Base-by-base conservation (phyloP, 805 yeast species). In the Wickerhamiella qilinensis region DNA sequence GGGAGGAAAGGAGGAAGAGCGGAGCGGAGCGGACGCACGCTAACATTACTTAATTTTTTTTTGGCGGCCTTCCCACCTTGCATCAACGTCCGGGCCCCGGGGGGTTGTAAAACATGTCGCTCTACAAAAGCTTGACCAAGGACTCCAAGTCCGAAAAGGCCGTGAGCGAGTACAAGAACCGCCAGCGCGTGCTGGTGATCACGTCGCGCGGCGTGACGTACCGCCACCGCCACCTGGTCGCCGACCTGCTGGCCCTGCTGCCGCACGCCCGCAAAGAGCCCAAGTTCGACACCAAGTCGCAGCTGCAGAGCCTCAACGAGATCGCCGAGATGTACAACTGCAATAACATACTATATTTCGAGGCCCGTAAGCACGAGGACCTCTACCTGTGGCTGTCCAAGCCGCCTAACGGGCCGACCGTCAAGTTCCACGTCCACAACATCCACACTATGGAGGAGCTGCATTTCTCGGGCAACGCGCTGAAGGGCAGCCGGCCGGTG, bases 191-290 rank as follows among this genome's bases (percentile, higher is more conserved):
- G 30, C 65, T 91, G 43, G 68, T 91, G 42, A 80, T 88, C 52
- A 80, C 96, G 3, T 85, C 96, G 30, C 74, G 98, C 58, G 98
- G 98, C 48, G 81, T 88, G 41, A 85, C 94, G 21, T 84, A 42
- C 43, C 78, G 98, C 64, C 97, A 91, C 56, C 85, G 98, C 55
- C 97, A 91, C 61, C 64, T 91, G 53, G 83, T 91, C 46, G 70
- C 72, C 48, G 97, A 91, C 62, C 63, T 91, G 45, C 64, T 74
- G 47, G 61, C 73, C 18, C 65, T 91, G 57, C 63, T 91, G 57
- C 98, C 98, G 40, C 98, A 91, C 56, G 78, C 94, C 31, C 76
- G 95, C 58, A 88, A 86, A 56, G 98, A 91, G 62, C 93, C 96
- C 44, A 91, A 91, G 58, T 69, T 88, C 53, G 98, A 91, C 60